These are phyloP conservation scores for Lentinula boryana DNA, from an alignment of 768 basidiomycete genomes.

Conservation along the genomic window DNA sequence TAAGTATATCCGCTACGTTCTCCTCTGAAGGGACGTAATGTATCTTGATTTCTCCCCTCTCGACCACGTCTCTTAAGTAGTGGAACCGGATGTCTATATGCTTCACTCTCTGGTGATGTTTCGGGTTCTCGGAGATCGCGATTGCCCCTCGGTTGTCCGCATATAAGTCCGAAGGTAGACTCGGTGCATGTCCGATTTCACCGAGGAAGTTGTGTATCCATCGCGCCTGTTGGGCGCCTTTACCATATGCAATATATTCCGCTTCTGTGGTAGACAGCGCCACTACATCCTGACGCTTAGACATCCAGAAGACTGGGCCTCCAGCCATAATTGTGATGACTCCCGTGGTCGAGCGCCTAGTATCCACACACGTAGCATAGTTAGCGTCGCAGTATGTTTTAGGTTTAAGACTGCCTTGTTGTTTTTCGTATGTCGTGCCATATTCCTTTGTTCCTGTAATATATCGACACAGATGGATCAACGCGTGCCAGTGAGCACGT, in stretches of 20 bases:
- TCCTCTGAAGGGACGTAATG: too few species aligned
- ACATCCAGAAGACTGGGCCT: too few species aligned
- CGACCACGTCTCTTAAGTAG: slow-evolving; percentile 20
- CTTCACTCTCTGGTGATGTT: slow-evolving; percentile 21
- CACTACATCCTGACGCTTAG: too few species aligned
- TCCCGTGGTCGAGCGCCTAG: too few species aligned
- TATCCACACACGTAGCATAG: not conserved
- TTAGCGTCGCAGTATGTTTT: not conserved
- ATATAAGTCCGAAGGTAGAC: too few species aligned
- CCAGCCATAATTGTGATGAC: too few species aligned
- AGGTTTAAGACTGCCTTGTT: not conserved
- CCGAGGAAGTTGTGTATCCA: too few species aligned
- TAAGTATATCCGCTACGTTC: slow-evolving; percentile 24
- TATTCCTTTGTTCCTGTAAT: not conserved
- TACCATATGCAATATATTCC: too few species aligned
- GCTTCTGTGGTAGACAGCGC: too few species aligned
- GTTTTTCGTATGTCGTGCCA: not conserved
- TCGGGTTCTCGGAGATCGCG: slow-evolving; percentile 15
- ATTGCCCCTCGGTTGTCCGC: slow-evolving; percentile 22
- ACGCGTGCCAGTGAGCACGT: not conserved
- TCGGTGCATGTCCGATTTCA: too few species aligned
- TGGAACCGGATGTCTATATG: too few species aligned
- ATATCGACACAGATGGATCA: not conserved
- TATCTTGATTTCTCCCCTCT: slow-evolving; percentile 1
- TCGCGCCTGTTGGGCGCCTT: too few species aligned